Percentiles rank a stretch among this genome's conserved stretches.
Evolutionary conservation across 306 rosid species (phyloP).

Genomic region (Fagus sylvatica): DNA sequence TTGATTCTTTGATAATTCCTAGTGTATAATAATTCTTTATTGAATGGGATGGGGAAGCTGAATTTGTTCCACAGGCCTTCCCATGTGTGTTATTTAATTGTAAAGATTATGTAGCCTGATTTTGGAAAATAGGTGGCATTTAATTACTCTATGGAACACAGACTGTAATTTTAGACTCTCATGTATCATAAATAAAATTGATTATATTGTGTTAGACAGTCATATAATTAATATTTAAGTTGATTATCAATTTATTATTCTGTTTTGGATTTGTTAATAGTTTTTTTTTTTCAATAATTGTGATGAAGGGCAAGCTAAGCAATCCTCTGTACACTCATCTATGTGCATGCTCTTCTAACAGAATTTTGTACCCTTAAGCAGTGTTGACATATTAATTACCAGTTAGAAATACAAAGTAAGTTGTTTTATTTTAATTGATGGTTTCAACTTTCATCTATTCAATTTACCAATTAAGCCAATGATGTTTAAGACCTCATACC

Average conservation of each 20-base stretch:
- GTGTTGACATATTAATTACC: no score
- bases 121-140: not conserved
- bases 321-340: not conserved
- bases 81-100: conserved; percentile 10
- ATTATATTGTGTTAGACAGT: not conserved
- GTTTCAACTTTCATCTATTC: no score
- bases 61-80: conserved; percentile 8
- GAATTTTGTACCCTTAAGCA: no score
- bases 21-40: not conserved
- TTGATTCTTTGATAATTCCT: not conserved
- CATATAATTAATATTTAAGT: not conserved
- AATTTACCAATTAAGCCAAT: no score
- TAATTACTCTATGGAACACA: not conserved
- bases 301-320: not conserved
- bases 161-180: not conserved
- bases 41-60: not conserved
- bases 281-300: not conserved
- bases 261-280: not conserved
- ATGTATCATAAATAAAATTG: not conserved
- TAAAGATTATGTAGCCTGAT: conserved; percentile 2
- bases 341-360: no score
- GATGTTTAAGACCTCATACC: no score
- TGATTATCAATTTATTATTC: not conserved
- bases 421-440: no score
- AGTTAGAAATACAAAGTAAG: no score